A percentile compares a stretch with the other conserved stretches of the same genome.
Evolutionary conservation across 2,329 filamentous ascomycete species (phyloP).

Genomic region (Whalleya microplaca): DNA sequence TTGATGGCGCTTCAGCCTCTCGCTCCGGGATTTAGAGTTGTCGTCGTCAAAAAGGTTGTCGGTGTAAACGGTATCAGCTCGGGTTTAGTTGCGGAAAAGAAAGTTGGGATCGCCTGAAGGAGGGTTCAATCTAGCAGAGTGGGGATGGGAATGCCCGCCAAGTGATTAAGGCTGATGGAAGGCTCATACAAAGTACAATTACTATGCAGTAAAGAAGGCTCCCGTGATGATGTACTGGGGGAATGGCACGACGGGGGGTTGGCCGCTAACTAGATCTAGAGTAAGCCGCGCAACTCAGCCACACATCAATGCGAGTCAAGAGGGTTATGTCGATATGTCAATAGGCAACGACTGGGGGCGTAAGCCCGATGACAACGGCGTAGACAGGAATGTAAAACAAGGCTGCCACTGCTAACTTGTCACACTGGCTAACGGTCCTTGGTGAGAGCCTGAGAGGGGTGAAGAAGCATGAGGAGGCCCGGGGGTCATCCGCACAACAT

Average conservation of each 20-base stretch:
- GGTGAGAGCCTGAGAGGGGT: too few relatives aligned
- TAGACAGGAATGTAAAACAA: too few relatives aligned
- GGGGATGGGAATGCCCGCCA: constrained; percentile 7
- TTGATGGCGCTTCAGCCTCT: background rate
- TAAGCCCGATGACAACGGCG: too few relatives aligned
- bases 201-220: too few relatives aligned
- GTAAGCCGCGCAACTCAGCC: background rate
- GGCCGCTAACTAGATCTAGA: background rate
- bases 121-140: background rate
- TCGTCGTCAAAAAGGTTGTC: background rate
- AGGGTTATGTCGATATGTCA: background rate
- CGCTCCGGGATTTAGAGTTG: background rate
- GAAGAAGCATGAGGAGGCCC: too few relatives aligned
- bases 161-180: constrained; percentile 14
- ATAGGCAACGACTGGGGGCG: too few relatives aligned
- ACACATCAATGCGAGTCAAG: background rate
- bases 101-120: background rate
- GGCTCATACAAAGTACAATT: too few relatives aligned
- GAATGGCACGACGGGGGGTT: too few relatives aligned
- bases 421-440: too few relatives aligned
- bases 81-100: background rate
- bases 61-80: background rate
- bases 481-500: too few relatives aligned
- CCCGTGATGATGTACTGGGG: background rate
- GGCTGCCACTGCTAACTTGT: too few relatives aligned